Evolutionary conservation across 2,329 filamentous ascomycete species (phyloP).

Genomic region (Aspergillus fumigatus): DNA sequence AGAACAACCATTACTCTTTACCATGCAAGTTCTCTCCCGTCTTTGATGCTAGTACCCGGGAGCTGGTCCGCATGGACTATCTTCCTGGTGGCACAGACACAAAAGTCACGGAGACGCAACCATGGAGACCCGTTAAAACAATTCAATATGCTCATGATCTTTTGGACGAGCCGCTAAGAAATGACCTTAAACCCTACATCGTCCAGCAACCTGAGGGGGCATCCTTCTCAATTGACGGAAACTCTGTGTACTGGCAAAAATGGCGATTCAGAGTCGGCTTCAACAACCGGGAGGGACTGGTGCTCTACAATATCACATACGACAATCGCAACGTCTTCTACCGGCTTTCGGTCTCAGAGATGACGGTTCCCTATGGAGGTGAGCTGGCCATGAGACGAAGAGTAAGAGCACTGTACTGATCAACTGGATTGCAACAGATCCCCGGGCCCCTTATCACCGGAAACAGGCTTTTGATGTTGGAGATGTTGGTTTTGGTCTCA

Average conservation of each 20-base stretch:
- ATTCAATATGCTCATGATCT: slow-evolving; percentile 59
- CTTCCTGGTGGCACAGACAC: slow-evolving; percentile 64
- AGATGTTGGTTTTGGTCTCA: slow-evolving; percentile 61
- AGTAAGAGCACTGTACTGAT: not conserved
- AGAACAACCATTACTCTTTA: slow-evolving; percentile 35
- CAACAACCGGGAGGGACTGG: slow-evolving; percentile 62
- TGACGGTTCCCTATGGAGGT: slow-evolving; percentile 51
- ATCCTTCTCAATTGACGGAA: slow-evolving; percentile 57
- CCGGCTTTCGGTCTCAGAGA: slow-evolving; percentile 61
- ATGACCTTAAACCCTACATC: slow-evolving; percentile 60
- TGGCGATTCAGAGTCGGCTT: slow-evolving; percentile 60
- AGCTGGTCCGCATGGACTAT: slow-evolving; percentile 65
- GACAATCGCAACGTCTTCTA: slow-evolving; percentile 63
- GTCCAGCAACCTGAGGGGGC: slow-evolving; percentile 62
- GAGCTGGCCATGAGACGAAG: slow-evolving; percentile 1
- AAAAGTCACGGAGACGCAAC: slow-evolving; percentile 50
- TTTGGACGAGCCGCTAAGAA: slow-evolving; percentile 57
- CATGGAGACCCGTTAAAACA: slow-evolving; percentile 52
- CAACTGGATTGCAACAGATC: slow-evolving; percentile 41
- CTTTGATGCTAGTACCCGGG: slow-evolving; percentile 57
- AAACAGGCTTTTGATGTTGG: slow-evolving; percentile 68
- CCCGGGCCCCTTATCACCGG: slow-evolving; percentile 63
- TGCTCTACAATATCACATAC: slow-evolving; percentile 63
- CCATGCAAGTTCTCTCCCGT: slow-evolving; percentile 36
- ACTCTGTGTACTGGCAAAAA: slow-evolving; percentile 61